Percentiles rank a stretch among this genome's conserved stretches.
Evolutionary conservation across 2,329 filamentous ascomycete species (phyloP).

Genomic region (Boeremia exigua): DNA sequence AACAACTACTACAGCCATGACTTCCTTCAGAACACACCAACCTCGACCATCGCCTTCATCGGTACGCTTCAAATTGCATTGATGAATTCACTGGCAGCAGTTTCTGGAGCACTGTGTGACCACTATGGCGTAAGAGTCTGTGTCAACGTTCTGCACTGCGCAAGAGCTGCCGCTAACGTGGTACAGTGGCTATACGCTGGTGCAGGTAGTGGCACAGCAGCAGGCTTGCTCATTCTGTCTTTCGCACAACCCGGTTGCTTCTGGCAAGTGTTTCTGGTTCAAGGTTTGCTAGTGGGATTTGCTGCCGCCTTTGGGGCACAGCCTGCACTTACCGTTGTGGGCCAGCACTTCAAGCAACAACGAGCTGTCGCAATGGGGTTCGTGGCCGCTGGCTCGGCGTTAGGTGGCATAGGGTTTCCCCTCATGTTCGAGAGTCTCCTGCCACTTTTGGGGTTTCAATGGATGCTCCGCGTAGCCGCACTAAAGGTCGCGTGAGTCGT

Average conservation of each 20-base stretch:
- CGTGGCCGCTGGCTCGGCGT: slow-evolving; percentile 49
- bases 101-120: slow-evolving; percentile 69
- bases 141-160: slow-evolving; percentile 22
- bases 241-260: slow-evolving; percentile 28
- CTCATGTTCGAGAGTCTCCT: slow-evolving; percentile 62
- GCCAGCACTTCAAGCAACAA: slow-evolving; percentile 54
- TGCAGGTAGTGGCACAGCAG: slow-evolving; percentile 30
- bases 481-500: slow-evolving; percentile 52
- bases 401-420: slow-evolving; percentile 62
- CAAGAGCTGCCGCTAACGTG: slow-evolving; percentile 20
- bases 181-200: slow-evolving; percentile 38
- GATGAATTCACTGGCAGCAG: slow-evolving; percentile 61
- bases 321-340: slow-evolving; percentile 48
- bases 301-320: slow-evolving; percentile 52
- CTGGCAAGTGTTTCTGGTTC: slow-evolving; percentile 55
- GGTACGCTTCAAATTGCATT: slow-evolving; percentile 51
- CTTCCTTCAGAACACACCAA: slow-evolving; percentile 39
- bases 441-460: slow-evolving; percentile 63
- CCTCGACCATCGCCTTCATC: slow-evolving; percentile 52
- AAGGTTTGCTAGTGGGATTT: slow-evolving; percentile 54
- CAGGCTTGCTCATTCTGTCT: slow-evolving; percentile 34
- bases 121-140: slow-evolving; percentile 62
- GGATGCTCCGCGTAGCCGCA: slow-evolving; percentile 67
- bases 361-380: slow-evolving; percentile 53
- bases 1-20: slow-evolving; percentile 52